A percentile compares a stretch with the other conserved stretches of the same genome.
Evolutionary conservation across 2,329 filamentous ascomycete genomes (phyloP).

Genomic region (Beauveria medogensis): DNA sequence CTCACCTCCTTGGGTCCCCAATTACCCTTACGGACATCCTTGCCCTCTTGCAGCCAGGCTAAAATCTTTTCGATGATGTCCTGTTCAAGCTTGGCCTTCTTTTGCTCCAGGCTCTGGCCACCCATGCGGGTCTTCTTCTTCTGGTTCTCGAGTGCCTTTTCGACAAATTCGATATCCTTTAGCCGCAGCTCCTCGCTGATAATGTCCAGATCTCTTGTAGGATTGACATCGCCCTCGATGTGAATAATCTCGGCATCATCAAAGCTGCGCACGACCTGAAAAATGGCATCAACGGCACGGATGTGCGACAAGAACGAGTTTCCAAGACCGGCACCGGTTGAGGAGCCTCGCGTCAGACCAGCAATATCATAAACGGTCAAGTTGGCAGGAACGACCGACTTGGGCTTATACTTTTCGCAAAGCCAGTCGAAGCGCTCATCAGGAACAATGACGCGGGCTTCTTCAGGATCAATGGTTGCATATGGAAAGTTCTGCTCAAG

Average conservation of each 20-base stretch:
- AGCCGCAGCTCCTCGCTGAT: conserved; percentile 93
- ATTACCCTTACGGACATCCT: conserved; percentile 84
- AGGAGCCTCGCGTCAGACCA: conserved; percentile 89
- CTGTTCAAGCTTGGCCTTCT: conserved; percentile 92
- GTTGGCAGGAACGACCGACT: conserved; percentile 93
- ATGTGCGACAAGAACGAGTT: conserved; percentile 99
- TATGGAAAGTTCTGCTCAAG: conserved; percentile 81
- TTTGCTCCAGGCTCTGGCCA: conserved; percentile 93
- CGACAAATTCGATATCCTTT: conserved; percentile 97
- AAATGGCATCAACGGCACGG: conserved; percentile 94
- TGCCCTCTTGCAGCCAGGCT: conserved; percentile 73
- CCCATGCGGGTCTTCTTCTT: conserved; percentile 93
- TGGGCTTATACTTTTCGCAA: conserved; percentile 92
- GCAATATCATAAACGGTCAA: conserved; percentile 98
- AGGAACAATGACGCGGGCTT: conserved; percentile 93
- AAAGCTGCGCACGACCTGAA: conserved; percentile 94
- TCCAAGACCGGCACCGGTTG: conserved; percentile 92
- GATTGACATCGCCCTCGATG: conserved; percentile 97
- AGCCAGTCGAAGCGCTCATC: conserved; percentile 97
- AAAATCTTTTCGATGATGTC: conserved; percentile 88
- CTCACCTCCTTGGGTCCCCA: conserved; percentile 95
- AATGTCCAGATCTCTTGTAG: conserved; percentile 86
- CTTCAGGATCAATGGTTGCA: conserved; percentile 97
- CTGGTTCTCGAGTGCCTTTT: conserved; percentile 86
- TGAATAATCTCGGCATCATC: conserved; percentile 99